Conservation (phyloP, 257 asterid genomes). For the Vinca minor region DNA sequence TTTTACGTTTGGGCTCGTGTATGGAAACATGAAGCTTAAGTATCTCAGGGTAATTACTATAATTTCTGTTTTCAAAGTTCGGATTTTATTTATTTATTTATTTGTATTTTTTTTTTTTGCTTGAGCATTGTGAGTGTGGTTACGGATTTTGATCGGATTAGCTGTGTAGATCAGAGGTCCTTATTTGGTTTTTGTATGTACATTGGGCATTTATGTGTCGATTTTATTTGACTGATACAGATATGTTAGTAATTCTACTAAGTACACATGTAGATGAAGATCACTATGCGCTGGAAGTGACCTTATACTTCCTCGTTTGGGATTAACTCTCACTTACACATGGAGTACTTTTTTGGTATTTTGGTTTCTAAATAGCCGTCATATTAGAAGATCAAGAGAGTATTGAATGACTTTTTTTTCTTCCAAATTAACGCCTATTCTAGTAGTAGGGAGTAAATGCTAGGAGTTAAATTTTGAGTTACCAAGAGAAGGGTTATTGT, state of each 20-base stretch:
- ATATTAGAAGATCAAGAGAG: too few species aligned
- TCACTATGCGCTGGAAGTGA: not conserved
- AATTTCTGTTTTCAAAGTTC: not conserved
- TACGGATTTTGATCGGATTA: not conserved
- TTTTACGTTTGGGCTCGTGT: conserved; percentile 31
- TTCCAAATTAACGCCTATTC: too few species aligned
- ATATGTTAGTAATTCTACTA: not conserved
- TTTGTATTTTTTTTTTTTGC: too few species aligned
- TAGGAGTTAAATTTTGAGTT: too few species aligned
- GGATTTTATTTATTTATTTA: not conserved
- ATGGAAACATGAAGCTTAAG: conserved; percentile 42
- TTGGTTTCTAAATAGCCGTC: too few species aligned
- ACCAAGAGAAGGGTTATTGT: too few species aligned
- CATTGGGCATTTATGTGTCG: not conserved
- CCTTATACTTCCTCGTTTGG: too few species aligned
- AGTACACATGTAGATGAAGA: not conserved
- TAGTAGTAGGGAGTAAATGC: too few species aligned
- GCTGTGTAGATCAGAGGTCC: not conserved
- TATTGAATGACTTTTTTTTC: too few species aligned
- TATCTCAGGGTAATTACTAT: conserved; percentile 30
- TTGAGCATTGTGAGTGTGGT: too few species aligned
- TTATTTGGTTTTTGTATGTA: not conserved
- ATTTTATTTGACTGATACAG: not conserved
- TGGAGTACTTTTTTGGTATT: too few species aligned
- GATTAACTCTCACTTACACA: too few species aligned